Evolutionary conservation across 2,329 filamentous ascomycete species (phyloP), one percentile per base, ranked within the genome.

Genomic region (Chaetomium globosum): DNA sequence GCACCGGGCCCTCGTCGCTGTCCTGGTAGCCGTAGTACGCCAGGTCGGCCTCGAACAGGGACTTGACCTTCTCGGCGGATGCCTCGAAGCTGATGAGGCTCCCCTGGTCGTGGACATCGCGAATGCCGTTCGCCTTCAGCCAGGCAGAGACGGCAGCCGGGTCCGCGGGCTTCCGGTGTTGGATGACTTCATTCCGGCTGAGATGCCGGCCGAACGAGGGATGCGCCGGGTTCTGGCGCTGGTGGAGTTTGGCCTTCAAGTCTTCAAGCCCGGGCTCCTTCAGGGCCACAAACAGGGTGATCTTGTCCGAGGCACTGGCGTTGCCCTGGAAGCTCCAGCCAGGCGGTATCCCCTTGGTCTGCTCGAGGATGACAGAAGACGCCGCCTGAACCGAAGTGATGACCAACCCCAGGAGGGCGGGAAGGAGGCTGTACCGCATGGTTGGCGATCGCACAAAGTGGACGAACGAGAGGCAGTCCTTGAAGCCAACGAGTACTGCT

Each of bases 41-140:
- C 39, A 83, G 70, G 10, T 76, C 73, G 56, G 79, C 78, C 13
- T 78, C 71, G 52, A 84, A 76, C 1, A 84, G 74, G 4, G 71
- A 68, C 64, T 80, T 77, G 2, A 78, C 77, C 13, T 75, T 67
- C 16, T 71, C 67, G 9, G 80, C 79, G 0, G 80, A 80, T 0
- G 78, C 75, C 48, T 77, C 75, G 55, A 82, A 77, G 56, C 76
- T 75, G 62, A 85, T 71, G 75, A 80, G 80, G 16, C 81, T 76
- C 26, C 77, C 76, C 30, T 78, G 74, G 0, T 71, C 67, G 1
- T 71, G 72, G 9, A 74, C 68, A 23, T 77, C 70, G 5, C 68
- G 67, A 28, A 83, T 74, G 5, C 76, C 78, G 49, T 76, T 75
- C 2, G 75, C 71, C 31, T 70, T 71, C 2, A 84, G 74, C 82